Evolutionary conservation across 2,329 filamentous ascomycete genomes (phyloP).

Genomic region (Epichloe amarillans): DNA sequence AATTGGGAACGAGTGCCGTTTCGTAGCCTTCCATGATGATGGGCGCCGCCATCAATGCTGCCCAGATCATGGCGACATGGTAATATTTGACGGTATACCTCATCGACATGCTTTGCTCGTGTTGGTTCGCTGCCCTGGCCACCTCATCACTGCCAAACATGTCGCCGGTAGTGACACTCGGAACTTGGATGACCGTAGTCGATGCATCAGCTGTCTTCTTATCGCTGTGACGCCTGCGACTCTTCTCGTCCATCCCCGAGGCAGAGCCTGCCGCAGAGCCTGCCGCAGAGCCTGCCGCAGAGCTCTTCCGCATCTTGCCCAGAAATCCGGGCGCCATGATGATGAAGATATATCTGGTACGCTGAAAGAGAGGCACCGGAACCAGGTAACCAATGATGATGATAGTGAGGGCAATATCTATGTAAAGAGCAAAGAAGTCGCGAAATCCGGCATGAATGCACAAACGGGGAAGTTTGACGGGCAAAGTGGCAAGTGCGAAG

Average conservation of each 20-base stretch:
- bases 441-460: not conserved
- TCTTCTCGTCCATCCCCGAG: not conserved
- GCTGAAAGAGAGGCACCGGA: not conserved
- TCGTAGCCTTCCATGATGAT: constrained; percentile 24
- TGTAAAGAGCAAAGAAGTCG: not conserved
- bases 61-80: constrained; percentile 8
- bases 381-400: not conserved
- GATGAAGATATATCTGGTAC: not conserved
- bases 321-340: not conserved
- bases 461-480: too few species aligned
- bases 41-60: constrained; percentile 11
- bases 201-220: not conserved
- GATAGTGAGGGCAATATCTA: not conserved
- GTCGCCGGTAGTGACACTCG: not conserved
- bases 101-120: constrained; percentile 9
- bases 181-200: not conserved
- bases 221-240: not conserved
- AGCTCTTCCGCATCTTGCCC: not conserved
- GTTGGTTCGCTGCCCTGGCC: constrained; percentile 6
- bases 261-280: too few species aligned
- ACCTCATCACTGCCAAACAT: constrained; percentile 7
- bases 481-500: not conserved
- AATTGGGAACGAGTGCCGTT: constrained; percentile 12
- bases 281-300: too few species aligned
- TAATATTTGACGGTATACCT: constrained; percentile 8